Evolutionary conservation across 352 stramenopile genomes (phyloP).

Genomic region (Blastocystis sp.): DNA sequence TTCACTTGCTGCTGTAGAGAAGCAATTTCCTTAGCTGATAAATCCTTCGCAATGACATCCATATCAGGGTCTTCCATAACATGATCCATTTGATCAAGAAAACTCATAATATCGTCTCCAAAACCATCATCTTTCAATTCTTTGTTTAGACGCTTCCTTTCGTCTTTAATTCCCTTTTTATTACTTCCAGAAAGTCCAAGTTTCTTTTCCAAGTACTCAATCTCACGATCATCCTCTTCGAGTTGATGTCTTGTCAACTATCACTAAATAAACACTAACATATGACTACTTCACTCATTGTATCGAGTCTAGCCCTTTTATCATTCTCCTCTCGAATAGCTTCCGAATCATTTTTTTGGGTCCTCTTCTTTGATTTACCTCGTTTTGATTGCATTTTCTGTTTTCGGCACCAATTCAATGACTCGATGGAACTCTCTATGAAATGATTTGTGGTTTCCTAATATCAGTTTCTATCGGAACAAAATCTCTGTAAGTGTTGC

Average conservation of each 20-base stretch:
- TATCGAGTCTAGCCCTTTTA: background rate
- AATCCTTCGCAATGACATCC: background rate
- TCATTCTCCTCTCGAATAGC: background rate
- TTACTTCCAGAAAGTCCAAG: background rate
- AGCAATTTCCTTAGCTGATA: constrained; percentile 10
- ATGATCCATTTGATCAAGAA: constrained; percentile 43
- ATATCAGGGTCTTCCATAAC: constrained; percentile 18
- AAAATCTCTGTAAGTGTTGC: too few species aligned
- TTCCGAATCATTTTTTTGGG: too few species aligned
- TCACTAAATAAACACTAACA: background rate
- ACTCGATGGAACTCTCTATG: too few species aligned
- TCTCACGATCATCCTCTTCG: background rate
- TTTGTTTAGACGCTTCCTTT: constrained; percentile 36
- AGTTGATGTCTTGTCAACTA: constrained; percentile 8
- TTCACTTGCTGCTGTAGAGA: constrained; percentile 3
- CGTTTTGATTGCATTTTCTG: too few species aligned
- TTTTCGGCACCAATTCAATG: too few species aligned
- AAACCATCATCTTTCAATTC: constrained; percentile 55
- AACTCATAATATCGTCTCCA: constrained; percentile 57
- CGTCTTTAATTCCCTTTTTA: constrained; percentile 8
- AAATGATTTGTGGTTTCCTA: too few species aligned
- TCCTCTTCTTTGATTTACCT: too few species aligned
- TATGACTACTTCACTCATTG: background rate
- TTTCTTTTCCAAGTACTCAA: constrained; percentile 57
- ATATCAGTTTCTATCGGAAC: too few species aligned